A percentile compares a stretch with the other conserved stretches of the same genome.
phyloP scores from a whole-genome alignment of 306 rosid genomes.

The Pyrus communis region DNA sequence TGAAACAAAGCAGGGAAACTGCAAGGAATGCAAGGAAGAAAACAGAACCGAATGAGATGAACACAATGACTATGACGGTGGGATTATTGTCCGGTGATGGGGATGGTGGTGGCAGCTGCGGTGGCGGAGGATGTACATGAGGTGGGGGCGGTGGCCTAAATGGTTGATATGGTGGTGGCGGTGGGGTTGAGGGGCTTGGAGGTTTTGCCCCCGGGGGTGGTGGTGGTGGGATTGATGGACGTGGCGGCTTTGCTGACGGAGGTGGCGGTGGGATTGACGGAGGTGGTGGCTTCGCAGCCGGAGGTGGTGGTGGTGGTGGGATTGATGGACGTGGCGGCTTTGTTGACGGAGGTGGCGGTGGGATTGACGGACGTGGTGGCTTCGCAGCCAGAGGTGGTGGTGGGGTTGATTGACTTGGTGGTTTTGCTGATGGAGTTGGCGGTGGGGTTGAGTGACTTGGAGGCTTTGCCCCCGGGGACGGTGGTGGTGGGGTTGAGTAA shows the following conservation, averaged over 20 bases:
- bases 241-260: not conserved
- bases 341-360: not conserved
- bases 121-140: conserved; percentile 16
- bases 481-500: conserved; percentile 7
- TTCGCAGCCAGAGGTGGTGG: not conserved
- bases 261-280: not conserved
- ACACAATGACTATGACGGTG: conserved; percentile 45
- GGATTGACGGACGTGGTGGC: not conserved
- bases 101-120: conserved; percentile 40
- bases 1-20: conserved; percentile 38
- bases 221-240: not conserved
- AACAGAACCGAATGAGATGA: conserved; percentile 48
- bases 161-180: conserved; percentile 15
- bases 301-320: conserved; percentile 7
- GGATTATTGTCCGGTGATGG: conserved; percentile 46
- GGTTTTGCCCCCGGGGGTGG: not conserved
- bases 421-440: not conserved
- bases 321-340: conserved; percentile 13
- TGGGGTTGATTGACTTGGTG: not conserved
- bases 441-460: not conserved
- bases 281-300: not conserved
- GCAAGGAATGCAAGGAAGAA: conserved; percentile 55
- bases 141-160: conserved; percentile 40
- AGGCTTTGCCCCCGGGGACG: not conserved
- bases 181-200: not conserved